These are phyloP conservation scores for Draba incana DNA, from an alignment of 345 rosid genomes.

Conservation along the genomic window DNA sequence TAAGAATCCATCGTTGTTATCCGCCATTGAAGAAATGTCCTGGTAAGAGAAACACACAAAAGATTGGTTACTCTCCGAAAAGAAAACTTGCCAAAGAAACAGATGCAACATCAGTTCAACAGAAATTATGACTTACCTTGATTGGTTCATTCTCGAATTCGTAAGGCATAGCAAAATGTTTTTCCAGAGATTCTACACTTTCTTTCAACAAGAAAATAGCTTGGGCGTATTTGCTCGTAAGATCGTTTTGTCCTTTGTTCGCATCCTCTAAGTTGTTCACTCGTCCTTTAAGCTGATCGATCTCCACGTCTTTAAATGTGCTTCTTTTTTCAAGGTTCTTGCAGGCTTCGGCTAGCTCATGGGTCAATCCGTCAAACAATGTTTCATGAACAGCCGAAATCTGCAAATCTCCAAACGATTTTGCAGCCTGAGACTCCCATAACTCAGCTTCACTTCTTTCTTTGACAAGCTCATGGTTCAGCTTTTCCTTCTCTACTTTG, in stretches of 20 bases:
- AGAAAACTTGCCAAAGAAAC: slow-evolving; percentile 16
- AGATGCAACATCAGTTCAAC: slow-evolving; percentile 12
- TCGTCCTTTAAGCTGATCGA: slow-evolving; percentile 61
- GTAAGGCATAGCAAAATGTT: slow-evolving; percentile 45
- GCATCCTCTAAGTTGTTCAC: slow-evolving; percentile 56
- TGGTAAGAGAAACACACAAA: slow-evolving; percentile 39
- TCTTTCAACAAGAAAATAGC: slow-evolving; percentile 62
- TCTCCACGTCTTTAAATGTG: slow-evolving; percentile 50
- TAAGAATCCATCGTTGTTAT: slow-evolving; percentile 34
- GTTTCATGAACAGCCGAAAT: slow-evolving; percentile 53
- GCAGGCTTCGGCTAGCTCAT: slow-evolving; percentile 57
- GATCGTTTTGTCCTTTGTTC: slow-evolving; percentile 60
- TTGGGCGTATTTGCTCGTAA: slow-evolving; percentile 56
- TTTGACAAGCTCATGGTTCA: slow-evolving; percentile 55
- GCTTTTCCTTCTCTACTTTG: slow-evolving; percentile 53
- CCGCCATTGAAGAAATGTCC: slow-evolving; percentile 43
- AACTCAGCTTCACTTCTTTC: slow-evolving; percentile 50
- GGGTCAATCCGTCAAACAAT: slow-evolving; percentile 60
- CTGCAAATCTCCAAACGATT: slow-evolving; percentile 60
- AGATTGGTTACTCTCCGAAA: slow-evolving; percentile 1
- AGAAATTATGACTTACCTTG: slow-evolving; percentile 48
- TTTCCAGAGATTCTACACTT: slow-evolving; percentile 66
- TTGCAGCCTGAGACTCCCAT: slow-evolving; percentile 66
- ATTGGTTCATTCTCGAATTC: slow-evolving; percentile 43
- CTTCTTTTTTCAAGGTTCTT: slow-evolving; percentile 47